Evolutionary conservation across 805 yeast species (phyloP).

Genomic region (Starmerella apicola): DNA sequence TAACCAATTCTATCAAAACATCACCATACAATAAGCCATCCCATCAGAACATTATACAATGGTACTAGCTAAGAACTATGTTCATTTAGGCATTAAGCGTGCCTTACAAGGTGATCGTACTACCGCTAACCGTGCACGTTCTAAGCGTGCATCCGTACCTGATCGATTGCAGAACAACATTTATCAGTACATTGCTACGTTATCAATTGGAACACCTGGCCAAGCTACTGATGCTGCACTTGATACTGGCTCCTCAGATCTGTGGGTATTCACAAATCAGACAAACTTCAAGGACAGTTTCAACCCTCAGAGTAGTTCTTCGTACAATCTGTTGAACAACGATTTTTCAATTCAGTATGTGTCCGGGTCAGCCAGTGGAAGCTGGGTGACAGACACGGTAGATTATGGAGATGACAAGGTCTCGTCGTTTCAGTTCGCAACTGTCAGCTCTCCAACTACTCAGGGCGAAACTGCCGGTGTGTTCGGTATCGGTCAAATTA

Average conservation of each 20-base stretch:
- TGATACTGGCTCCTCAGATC: constrained; percentile 63
- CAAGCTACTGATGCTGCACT: constrained; percentile 41
- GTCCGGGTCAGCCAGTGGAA: constrained; percentile 36
- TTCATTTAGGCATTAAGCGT: constrained; percentile 3
- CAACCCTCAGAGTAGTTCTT: constrained; percentile 15
- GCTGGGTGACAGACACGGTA: constrained; percentile 51
- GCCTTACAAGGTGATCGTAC: constrained; percentile 7
- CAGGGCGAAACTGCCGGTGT: constrained; percentile 11
- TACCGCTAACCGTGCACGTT: constrained; percentile 11
- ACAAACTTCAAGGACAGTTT: constrained; percentile 6
- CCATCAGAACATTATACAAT: too few species aligned
- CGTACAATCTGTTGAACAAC: constrained; percentile 18
- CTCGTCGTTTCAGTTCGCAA: constrained; percentile 13
- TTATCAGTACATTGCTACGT: constrained; percentile 13
- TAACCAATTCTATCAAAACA: too few species aligned
- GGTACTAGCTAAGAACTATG: neutral
- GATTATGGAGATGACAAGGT: constrained; percentile 37
- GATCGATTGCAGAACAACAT: constrained; percentile 13
- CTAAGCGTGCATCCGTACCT: constrained; percentile 7
- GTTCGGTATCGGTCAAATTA: constrained; percentile 13
- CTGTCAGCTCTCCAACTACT: constrained; percentile 1
- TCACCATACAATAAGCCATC: too few species aligned
- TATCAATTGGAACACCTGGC: constrained; percentile 40
- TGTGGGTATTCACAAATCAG: constrained; percentile 34
- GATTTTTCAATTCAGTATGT: constrained; percentile 24